Conservation (phyloP, 75 land plant genomes). For the Cupressus sempervirens region DNA sequence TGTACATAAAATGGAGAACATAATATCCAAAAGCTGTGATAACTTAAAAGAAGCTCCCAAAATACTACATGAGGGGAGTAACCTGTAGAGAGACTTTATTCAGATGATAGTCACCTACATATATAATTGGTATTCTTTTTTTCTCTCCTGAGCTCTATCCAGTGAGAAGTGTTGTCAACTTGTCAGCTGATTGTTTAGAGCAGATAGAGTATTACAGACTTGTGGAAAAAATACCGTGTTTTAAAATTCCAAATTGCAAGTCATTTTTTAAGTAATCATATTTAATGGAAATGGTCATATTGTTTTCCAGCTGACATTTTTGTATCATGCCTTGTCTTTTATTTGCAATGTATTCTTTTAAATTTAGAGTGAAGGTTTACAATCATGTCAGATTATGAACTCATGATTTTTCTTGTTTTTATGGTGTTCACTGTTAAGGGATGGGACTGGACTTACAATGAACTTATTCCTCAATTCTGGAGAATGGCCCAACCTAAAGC, state of each 20-base stretch:
- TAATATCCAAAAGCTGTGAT: not conserved
- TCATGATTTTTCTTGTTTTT: not conserved
- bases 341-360: not conserved
- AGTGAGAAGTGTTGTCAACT: not conserved
- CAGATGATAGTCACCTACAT: not conserved
- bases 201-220: not conserved
- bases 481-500: conserved; percentile 22
- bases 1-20: not conserved
- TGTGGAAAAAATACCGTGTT: not conserved
- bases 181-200: not conserved
- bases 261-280: not conserved
- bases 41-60: not conserved
- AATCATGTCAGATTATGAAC: not conserved
- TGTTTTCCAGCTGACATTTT: not conserved
- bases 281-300: not conserved
- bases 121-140: not conserved
- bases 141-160: not conserved
- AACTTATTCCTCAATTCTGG: conserved; percentile 29
- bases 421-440: conserved; percentile 33
- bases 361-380: not conserved
- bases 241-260: not conserved
- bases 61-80: not conserved
- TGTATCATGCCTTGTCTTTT: not conserved
- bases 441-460: conserved; percentile 37
- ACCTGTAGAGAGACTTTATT: not conserved